phyloP scores from a whole-genome alignment of 177 flowering plant genomes.

The Tripterygium wilfordii region DNA sequence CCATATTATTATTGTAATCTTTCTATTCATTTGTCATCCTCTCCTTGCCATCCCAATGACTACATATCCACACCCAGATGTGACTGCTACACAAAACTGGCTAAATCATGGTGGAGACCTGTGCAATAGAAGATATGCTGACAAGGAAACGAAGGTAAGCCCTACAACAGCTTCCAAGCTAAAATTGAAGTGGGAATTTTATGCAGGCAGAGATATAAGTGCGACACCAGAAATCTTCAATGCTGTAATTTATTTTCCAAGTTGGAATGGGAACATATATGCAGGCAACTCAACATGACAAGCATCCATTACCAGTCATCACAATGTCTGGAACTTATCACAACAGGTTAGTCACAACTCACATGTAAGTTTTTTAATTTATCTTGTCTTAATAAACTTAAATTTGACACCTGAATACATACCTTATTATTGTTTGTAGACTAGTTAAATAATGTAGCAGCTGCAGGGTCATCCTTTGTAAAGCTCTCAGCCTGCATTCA shows the following conservation, averaged over 20 bases:
- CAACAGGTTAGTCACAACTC: slow-evolving; percentile 28
- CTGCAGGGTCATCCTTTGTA: too few species aligned
- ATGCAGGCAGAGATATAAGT: slow-evolving; percentile 42
- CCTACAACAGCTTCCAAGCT: slow-evolving; percentile 22
- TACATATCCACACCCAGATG: too few species aligned
- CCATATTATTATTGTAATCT: too few species aligned
- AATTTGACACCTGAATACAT: too few species aligned
- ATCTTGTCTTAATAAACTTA: too few species aligned
- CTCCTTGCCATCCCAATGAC: too few species aligned
- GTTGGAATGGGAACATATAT: slow-evolving; percentile 52
- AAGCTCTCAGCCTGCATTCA: too few species aligned
- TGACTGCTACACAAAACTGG: slow-evolving; percentile 18
- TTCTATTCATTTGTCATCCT: too few species aligned
- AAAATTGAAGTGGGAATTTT: slow-evolving; percentile 39
- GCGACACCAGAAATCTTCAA: slow-evolving; percentile 46
- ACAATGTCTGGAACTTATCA: slow-evolving; percentile 46
- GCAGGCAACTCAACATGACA: slow-evolving; percentile 31
- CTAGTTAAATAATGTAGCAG: too few species aligned
- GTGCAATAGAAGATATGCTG: slow-evolving; percentile 30
- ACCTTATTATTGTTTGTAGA: too few species aligned
- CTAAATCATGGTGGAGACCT: slow-evolving; percentile 50
- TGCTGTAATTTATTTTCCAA: slow-evolving; percentile 43
- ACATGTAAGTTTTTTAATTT: too few species aligned
- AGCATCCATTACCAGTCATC: slow-evolving; percentile 11
- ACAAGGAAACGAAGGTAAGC: slow-evolving; percentile 27